Evolutionary conservation across 1,284 basidiomycete genomes (phyloP).

Genomic region (Phellinidium pouzarii): DNA sequence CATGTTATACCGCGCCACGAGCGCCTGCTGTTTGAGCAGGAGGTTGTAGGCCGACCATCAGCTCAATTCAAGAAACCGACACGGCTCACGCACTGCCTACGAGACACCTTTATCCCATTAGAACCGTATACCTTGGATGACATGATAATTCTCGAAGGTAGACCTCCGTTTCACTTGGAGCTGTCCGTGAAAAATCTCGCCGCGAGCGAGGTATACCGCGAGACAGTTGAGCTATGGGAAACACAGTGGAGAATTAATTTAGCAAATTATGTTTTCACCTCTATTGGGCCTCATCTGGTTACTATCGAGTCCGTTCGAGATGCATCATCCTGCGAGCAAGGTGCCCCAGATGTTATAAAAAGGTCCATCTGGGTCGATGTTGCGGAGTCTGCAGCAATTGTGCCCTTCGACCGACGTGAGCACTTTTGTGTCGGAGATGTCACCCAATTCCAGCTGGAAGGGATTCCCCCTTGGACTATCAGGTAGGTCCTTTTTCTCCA

Average conservation of each 20-base stretch:
- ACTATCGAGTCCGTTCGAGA: slow-evolving; percentile 72
- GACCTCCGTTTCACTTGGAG: slow-evolving; percentile 81
- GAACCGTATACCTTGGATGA: slow-evolving; percentile 53
- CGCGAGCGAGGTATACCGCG: slow-evolving; percentile 53
- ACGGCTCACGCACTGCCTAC: slow-evolving; percentile 70
- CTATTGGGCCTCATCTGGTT: slow-evolving; percentile 77
- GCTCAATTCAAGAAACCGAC: slow-evolving; percentile 67
- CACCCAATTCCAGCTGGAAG: slow-evolving; percentile 89
- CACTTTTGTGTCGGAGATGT: slow-evolving; percentile 91
- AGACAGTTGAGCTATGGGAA: slow-evolving; percentile 53
- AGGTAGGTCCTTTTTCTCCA: slow-evolving; percentile 44
- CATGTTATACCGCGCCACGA: slow-evolving; percentile 55
- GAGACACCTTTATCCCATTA: slow-evolving; percentile 54
- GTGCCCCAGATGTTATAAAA: slow-evolving; percentile 55
- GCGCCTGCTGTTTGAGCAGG: slow-evolving; percentile 75
- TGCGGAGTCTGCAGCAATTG: slow-evolving; percentile 89
- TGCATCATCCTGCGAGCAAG: slow-evolving; percentile 73
- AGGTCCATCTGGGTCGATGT: slow-evolving; percentile 79
- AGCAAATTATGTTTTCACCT: slow-evolving; percentile 64
- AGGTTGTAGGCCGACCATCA: slow-evolving; percentile 70
- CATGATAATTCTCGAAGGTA: slow-evolving; percentile 60
- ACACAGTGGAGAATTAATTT: slow-evolving; percentile 72
- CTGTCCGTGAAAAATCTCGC: slow-evolving; percentile 73
- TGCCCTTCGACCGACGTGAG: slow-evolving; percentile 70
- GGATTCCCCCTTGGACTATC: slow-evolving; percentile 93